A percentile compares a stretch with the other conserved stretches of the same genome.
Evolutionary conservation across 805 yeast genomes (phyloP).

Genomic region (Starmerella roubikii): DNA sequence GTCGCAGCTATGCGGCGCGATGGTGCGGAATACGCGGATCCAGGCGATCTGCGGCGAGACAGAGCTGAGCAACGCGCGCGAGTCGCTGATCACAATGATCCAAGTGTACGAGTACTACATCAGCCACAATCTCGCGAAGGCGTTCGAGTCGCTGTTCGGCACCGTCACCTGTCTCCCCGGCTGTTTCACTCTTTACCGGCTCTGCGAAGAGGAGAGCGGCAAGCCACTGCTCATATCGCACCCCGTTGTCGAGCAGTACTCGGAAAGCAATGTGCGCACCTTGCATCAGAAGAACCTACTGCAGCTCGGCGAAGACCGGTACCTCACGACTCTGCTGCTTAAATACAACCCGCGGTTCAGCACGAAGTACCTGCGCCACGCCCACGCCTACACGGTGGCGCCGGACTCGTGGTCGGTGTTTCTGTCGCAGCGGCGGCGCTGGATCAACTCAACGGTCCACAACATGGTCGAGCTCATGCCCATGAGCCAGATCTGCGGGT

Average conservation of each 20-base stretch:
- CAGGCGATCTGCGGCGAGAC: slow-evolving; percentile 56
- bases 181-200: slow-evolving; percentile 46
- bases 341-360: slow-evolving; percentile 42
- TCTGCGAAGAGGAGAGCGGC: slow-evolving; percentile 42
- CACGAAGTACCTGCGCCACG: slow-evolving; percentile 44
- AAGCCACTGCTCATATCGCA: slow-evolving; percentile 49
- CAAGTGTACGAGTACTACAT: slow-evolving; percentile 54
- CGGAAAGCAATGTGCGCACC: slow-evolving; percentile 44
- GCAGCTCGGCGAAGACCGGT: slow-evolving; percentile 51
- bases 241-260: slow-evolving; percentile 42
- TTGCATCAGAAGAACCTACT: slow-evolving; percentile 47
- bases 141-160: slow-evolving; percentile 49
- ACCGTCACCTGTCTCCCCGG: slow-evolving; percentile 56
- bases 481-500: slow-evolving; percentile 48
- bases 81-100: slow-evolving; percentile 43
- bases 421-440: slow-evolving; percentile 51
- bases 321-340: slow-evolving; percentile 41
- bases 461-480: slow-evolving; percentile 47
- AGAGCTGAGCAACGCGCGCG: slow-evolving; percentile 38
- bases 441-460: slow-evolving; percentile 56
- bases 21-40: slow-evolving; percentile 40
- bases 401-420: slow-evolving; percentile 45
- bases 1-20: slow-evolving; percentile 41
- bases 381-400: slow-evolving; percentile 45
- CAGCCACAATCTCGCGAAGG: slow-evolving; percentile 50